Base-by-base conservation (phyloP, 306 rosid genomes). In the Cucurbita maxima region DNA sequence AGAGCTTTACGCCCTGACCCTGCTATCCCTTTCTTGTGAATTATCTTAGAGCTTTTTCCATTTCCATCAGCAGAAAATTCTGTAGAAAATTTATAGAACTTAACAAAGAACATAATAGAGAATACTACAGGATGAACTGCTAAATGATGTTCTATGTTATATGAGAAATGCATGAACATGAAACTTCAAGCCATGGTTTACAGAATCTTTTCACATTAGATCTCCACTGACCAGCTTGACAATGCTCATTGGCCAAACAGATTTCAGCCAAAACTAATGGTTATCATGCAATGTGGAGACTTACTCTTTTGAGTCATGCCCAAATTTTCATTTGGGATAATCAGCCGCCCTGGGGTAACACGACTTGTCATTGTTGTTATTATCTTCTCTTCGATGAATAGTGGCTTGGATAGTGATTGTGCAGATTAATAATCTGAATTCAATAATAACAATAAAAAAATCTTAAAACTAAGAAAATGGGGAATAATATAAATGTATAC, bases 311-410 rank as follows among this genome's bases (percentile, higher is more conserved):
- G 74, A 20, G 74, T 80, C 75, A 82, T 59, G 44, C 34, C 76
- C 68, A 86, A 76, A 80, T 86, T 84, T 71, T 86, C 88, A 64
- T 83, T 77, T 69, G 83, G 79, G 44, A 83, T 86, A 45, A 77
- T 75, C 47, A 83, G 79, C 76, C 57, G 76, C 38, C 81, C 76
- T 8, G 70, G 81, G 71, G 78, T 72, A 22, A 72, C 76, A 76
- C 15, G 67, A 41, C 71, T 77, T 15, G 87, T 81, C 90, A 86
- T 84, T 72, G 34, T 54, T 8, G 58, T 54, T n/a, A 7, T 54
- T 54, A 54, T 8, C 12, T 52, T 54, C 12, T 54, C 58, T 54
- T 54, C 25, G 8, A 8, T 54, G 58, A 54, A 8, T 8, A 54
- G 10, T 54, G 30, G 25, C 58, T 18, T 54, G 58, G 58, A n/a